A percentile compares a stretch with the other conserved stretches of the same genome.
Conservation (phyloP, 768 basidiomycete species). For the Kwoniella botswanensis region DNA sequence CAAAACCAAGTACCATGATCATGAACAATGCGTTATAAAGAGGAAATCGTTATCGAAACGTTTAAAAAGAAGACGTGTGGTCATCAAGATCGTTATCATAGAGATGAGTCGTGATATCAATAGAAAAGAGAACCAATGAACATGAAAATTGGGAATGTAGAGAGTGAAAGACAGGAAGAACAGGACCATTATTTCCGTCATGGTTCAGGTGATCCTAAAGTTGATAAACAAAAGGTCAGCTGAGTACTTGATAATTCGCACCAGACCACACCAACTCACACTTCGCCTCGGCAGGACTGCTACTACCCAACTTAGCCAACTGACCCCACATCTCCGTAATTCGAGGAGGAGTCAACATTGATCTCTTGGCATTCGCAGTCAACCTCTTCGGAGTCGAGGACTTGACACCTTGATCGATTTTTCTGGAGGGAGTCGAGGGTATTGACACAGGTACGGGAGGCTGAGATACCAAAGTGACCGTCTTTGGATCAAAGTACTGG, state of each 20-base stretch:
- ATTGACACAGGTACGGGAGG: not conserved
- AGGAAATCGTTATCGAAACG: not conserved
- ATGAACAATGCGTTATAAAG: not conserved
- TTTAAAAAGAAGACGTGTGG: not conserved
- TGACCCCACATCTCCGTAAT: slow-evolving; percentile 30
- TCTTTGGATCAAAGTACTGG: slow-evolving; percentile 14
- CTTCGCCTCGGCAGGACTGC: slow-evolving; percentile 17
- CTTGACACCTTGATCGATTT: slow-evolving; percentile 1
- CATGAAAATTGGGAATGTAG: too few relatives aligned
- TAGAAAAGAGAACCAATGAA: too few relatives aligned
- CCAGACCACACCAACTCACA: not conserved
- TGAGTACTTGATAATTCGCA: not conserved
- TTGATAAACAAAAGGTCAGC: not conserved
- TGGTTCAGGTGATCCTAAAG: too few relatives aligned
- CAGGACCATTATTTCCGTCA: not conserved
- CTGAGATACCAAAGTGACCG: slow-evolving; percentile 2
- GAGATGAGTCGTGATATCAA: not conserved
- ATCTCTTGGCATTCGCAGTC: slow-evolving; percentile 7
- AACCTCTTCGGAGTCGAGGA: slow-evolving; percentile 15
- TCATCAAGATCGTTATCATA: not conserved
- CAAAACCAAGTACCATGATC: not conserved
- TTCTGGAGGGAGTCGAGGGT: not conserved
- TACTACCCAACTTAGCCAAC: slow-evolving; percentile 22
- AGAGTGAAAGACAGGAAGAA: too few relatives aligned
- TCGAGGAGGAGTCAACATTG: slow-evolving; percentile 20